Evolutionary conservation across 805 yeast species (phyloP), one percentile per base, ranked within the genome.

Genomic region (Hanseniaspora valbyensis): DNA sequence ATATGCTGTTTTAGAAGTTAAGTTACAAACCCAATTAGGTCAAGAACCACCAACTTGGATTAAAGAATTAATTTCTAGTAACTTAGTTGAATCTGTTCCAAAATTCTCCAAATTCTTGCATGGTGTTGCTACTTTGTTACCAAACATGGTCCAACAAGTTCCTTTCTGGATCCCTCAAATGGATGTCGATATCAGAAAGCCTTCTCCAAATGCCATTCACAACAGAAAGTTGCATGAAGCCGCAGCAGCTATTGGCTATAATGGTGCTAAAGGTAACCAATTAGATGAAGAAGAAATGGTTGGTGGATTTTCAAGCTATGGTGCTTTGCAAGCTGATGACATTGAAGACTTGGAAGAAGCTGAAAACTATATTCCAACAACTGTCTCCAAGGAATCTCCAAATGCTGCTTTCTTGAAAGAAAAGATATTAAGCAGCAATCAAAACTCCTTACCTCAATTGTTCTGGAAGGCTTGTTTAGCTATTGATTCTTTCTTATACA

Each of bases 1-100:
- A 3, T 92, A 92, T 66, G 98, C 98, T 1, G 96, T 92, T 38
- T 73, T 92, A 58, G 99, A 92, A 70, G 98, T 92, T 53, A 92
- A 92, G 68, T 74, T 92, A 56, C 98, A 92, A 68, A 92, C 99
- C 3, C 97, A 92, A 71, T 62, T 92, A 68, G 98, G 98, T 51
- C 99, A 92, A 69, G 98, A 92, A 66, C 98, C 99, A 26, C 98
- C 99, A 9, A 81, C 76, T 54, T 92, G 99, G 99, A 95, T 92
- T 44, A 77, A 92, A 57, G 95, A 90, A 57, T 75, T 92, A 65
- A 89, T 90, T 32, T 71, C 89, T 0, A 82, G 94, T 26, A 98
- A 92, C 66, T 72, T 92, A 46, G 99, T 92, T 38, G 98, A 92
- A 68, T 96, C 96, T 1, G 96, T 92, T 39, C 98, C 98, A 26